phyloP scores from a whole-genome alignment of 345 rosid genomes.

The Rhodomyrtus tomentosa region DNA sequence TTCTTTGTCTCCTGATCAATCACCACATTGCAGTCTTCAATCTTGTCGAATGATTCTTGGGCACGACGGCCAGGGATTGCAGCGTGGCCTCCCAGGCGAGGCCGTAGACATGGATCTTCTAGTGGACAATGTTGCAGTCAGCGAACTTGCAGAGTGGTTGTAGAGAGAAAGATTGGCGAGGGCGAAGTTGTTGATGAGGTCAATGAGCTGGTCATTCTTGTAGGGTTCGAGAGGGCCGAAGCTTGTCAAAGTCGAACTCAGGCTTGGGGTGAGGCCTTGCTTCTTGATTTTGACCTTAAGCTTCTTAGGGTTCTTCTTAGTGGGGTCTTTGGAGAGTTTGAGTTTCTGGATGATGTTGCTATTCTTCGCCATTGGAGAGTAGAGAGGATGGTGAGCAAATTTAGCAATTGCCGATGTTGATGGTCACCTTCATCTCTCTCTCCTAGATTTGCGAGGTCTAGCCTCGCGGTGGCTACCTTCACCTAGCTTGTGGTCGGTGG shows the following conservation, averaged over 20 bases:
- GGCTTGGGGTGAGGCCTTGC: neutral
- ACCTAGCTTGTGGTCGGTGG: no score
- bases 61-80: slow-evolving; percentile 31
- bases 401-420: neutral
- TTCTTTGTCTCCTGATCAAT: slow-evolving; percentile 5
- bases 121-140: slow-evolving; percentile 46
- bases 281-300: slow-evolving; percentile 7
- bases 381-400: neutral
- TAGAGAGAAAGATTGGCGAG: slow-evolving; percentile 31
- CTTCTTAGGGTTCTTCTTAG: slow-evolving; percentile 14
- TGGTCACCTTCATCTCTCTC: neutral
- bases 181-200: slow-evolving; percentile 36
- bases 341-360: neutral
- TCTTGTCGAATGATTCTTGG: slow-evolving; percentile 47
- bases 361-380: slow-evolving; percentile 3
- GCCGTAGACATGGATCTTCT: slow-evolving; percentile 74
- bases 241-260: slow-evolving; percentile 21
- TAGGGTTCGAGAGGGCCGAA: slow-evolving; percentile 46
- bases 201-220: slow-evolving; percentile 48
- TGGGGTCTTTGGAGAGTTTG: neutral
- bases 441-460: no score
- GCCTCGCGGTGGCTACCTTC: no score
- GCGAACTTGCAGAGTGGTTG: slow-evolving; percentile 37
- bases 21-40: slow-evolving; percentile 32
- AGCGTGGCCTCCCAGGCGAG: slow-evolving; percentile 69